Evolutionary conservation across 2,329 filamentous ascomycete species (phyloP).

Genomic region (Cladophialophora bantiana): DNA sequence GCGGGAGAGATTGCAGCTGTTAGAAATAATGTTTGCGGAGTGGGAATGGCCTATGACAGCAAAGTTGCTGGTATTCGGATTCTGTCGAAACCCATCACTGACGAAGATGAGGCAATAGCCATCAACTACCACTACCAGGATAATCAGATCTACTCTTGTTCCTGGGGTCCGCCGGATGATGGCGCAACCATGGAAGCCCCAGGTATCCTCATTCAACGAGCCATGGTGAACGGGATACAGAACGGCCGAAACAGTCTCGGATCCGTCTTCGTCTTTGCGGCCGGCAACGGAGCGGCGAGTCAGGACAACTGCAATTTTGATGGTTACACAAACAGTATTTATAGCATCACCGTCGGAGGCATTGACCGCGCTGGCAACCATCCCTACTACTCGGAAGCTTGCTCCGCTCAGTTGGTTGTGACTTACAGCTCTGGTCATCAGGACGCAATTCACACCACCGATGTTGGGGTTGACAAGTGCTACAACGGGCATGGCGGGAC

Average conservation of each 20-base stretch:
- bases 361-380: conserved; percentile 87
- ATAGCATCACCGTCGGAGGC: conserved; percentile 95
- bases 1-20: conserved; percentile 92
- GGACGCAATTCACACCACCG: conserved; percentile 94
- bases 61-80: conserved; percentile 92
- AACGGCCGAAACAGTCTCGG: conserved; percentile 83
- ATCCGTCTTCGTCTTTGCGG: conserved; percentile 95
- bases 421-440: conserved; percentile 92
- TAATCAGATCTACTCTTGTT: conserved; percentile 98
- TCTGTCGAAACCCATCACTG: conserved; percentile 85
- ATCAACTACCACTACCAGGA: conserved; percentile 91
- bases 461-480: conserved; percentile 84
- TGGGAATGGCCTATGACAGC: conserved; percentile 94
- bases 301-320: conserved; percentile 99
- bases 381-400: conserved; percentile 95
- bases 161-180: conserved; percentile 96
- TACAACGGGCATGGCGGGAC: conserved; percentile 88
- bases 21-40: conserved; percentile 90
- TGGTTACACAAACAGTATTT: conserved; percentile 99
- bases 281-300: conserved; percentile 84
- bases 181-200: conserved; percentile 93
- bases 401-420: conserved; percentile 92
- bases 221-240: conserved; percentile 91
- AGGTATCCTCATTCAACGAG: conserved; percentile 82
- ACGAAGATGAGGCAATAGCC: conserved; percentile 88